Percentiles rank a stretch among this genome's conserved stretches.
These are phyloP conservation scores for Capsicum rhomboideum DNA, from an alignment of 257 asterid genomes.

Conservation along the genomic window DNA sequence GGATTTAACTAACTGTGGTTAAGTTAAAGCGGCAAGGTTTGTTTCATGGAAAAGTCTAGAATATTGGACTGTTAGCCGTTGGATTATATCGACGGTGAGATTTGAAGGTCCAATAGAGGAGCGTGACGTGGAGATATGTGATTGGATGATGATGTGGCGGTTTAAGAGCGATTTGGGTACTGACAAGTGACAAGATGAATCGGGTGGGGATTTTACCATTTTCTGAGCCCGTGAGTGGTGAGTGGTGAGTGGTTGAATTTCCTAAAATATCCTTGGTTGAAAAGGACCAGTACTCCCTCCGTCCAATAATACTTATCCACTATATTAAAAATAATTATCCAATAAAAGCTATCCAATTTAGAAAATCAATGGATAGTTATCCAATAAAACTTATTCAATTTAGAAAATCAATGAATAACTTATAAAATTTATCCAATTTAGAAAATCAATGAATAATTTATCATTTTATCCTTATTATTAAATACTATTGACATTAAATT, in stretches of 20 bases:
- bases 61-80: conserved; percentile 27
- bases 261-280: conserved; percentile 14
- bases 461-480: too few species aligned
- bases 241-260: not conserved
- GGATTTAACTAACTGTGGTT: conserved; percentile 3
- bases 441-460: too few species aligned
- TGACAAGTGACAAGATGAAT: conserved; percentile 19
- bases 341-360: too few species aligned
- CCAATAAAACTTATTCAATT: too few species aligned
- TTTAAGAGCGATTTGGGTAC: not conserved
- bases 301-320: too few species aligned
- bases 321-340: too few species aligned
- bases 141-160: conserved; percentile 48
- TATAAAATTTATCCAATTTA: too few species aligned
- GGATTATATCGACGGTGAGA: conserved; percentile 9
- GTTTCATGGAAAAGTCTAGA: conserved; percentile 44
- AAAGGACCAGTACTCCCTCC: too few species aligned
- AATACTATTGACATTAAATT: too few species aligned
- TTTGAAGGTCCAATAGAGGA: not conserved
- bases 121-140: conserved; percentile 32
- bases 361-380: too few species aligned
- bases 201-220: conserved; percentile 13
- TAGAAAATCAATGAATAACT: too few species aligned
- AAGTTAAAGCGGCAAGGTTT: not conserved
- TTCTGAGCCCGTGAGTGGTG: not conserved